Conservation (phyloP, 1,284 basidiomycete species). For the Stygiomarasmius scandens region DNA sequence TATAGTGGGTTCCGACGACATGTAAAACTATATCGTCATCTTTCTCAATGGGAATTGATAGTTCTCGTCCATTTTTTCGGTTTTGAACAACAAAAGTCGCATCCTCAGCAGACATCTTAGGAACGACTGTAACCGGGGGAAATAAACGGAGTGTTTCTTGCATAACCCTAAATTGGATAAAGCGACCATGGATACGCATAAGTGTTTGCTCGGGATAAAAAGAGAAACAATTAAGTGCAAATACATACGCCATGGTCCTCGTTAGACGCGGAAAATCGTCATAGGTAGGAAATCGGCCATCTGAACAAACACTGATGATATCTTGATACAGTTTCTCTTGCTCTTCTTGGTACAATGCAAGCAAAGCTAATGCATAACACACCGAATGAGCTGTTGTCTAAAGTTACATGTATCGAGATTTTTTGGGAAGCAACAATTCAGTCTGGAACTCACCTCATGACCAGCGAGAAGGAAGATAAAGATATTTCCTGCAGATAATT, state of each 20-base stretch:
- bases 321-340: slow-evolving; percentile 63
- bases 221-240: too few species aligned
- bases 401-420: background rate
- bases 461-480: slow-evolving; percentile 62
- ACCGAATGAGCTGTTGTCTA: slow-evolving; percentile 58
- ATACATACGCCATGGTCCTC: slow-evolving; percentile 44
- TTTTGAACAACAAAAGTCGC: slow-evolving; percentile 40
- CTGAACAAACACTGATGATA: slow-evolving; percentile 45
- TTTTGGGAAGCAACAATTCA: background rate
- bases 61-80: slow-evolving; percentile 32
- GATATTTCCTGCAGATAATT: slow-evolving; percentile 40
- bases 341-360: slow-evolving; percentile 55
- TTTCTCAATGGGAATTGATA: slow-evolving; percentile 44
- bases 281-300: slow-evolving; percentile 45
- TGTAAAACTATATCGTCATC: slow-evolving; percentile 43
- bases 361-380: slow-evolving; percentile 54
- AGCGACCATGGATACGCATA: slow-evolving; percentile 1
- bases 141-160: slow-evolving; percentile 65
- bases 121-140: slow-evolving; percentile 51
- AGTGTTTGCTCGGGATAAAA: too few species aligned
- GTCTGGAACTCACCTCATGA: slow-evolving; percentile 51
- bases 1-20: slow-evolving; percentile 47
- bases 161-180: slow-evolving; percentile 41
- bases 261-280: slow-evolving; percentile 50
- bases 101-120: slow-evolving; percentile 51